Base-by-base conservation (phyloP, 495 filamentous ascomycete genomes). In the Astrothelium subdiscretum region DNA sequence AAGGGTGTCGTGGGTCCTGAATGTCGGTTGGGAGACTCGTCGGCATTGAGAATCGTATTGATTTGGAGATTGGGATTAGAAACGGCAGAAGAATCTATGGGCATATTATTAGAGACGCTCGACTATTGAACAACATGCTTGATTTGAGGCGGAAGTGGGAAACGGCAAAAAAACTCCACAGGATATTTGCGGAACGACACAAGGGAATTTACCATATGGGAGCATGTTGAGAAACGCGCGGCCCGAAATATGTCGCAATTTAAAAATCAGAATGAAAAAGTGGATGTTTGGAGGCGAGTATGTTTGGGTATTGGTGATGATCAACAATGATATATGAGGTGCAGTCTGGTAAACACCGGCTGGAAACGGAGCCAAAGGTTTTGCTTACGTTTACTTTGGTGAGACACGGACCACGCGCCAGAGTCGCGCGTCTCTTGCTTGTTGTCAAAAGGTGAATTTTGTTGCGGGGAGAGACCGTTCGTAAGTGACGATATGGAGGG, bases 1-100 rank as follows among this genome's bases (percentile, higher is more conserved):
- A 67, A 67, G 8, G 73, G 74, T 22, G 74, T 74, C 29, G 68
- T 70, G 10, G 74, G 74, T 0, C 73, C 66, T 3, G 73, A 73
- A 48, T 66, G 63, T 2, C 70, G 68, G 12, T 67, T 65, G 5
- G 73, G 73, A 20, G 73, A 74, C 59, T 76, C 73, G 51, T 75
- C 74, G 18, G 71, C 67, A 57, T 76, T 76, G 40, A 76, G 66
- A 18, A 76, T 69, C 2, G 72, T 75, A 58, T 73, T 71, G 35
- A 76, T 66, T 51, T 76, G 72, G 10, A 76, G 62, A 20, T 71
- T 72, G 26, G 61, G 68, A 54, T 70, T 73, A 35, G 70, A 72
- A 22, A 73, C 71, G n/a, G 62, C 65, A 13, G 74, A 74, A 12
- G 67, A 74, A 61, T 76, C 74, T 76, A 65, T 58, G 3, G 3